These are phyloP conservation scores for Salix brachista DNA, from an alignment of 345 rosid genomes.

Conservation along the genomic window DNA sequence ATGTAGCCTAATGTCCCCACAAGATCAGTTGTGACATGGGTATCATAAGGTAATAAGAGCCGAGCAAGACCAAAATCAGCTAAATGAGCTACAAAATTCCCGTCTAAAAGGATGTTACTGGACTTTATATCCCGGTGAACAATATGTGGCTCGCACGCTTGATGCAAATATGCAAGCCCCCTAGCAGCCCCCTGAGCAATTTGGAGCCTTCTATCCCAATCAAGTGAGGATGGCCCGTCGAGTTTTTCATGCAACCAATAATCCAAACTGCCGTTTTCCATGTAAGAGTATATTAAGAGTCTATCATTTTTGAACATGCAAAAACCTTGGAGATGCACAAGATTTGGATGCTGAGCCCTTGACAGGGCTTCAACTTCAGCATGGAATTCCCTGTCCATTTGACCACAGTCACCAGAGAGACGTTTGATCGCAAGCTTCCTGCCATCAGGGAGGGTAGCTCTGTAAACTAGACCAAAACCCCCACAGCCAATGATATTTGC, in stretches of 20 bases:
- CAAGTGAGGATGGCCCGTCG: conserved; percentile 49
- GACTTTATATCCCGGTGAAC: conserved; percentile 90
- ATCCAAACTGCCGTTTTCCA: conserved; percentile 97
- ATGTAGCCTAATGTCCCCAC: conserved; percentile 95
- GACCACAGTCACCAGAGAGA: conserved; percentile 93
- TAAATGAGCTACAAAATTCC: conserved; percentile 78
- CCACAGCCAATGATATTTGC: conserved; percentile 96
- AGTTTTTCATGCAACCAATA: conserved; percentile 88
- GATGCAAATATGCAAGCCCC: conserved; percentile 84
- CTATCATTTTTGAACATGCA: conserved; percentile 64
- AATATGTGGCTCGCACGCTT: conserved; percentile 72
- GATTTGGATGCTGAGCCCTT: conserved; percentile 84
- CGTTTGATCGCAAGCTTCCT: conserved; percentile 79
- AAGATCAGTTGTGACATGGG: conserved; percentile 93
- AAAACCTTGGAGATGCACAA: conserved; percentile 92
- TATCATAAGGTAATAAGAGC: conserved; percentile 77
- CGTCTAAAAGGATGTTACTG: conserved; percentile 78
- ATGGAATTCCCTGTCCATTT: conserved; percentile 88
- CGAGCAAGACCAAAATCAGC: conserved; percentile 96
- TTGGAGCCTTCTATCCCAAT: conserved; percentile 69
- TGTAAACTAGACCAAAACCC: conserved; percentile 95
- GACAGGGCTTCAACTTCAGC: conserved; percentile 98
- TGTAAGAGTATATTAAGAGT: conserved; percentile 79
- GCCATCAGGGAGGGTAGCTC: conserved; percentile 69
- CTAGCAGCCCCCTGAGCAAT: conserved; percentile 79